phyloP scores from a whole-genome alignment of 805 yeast species.

The Saccharomycopsis capsularis region DNA sequence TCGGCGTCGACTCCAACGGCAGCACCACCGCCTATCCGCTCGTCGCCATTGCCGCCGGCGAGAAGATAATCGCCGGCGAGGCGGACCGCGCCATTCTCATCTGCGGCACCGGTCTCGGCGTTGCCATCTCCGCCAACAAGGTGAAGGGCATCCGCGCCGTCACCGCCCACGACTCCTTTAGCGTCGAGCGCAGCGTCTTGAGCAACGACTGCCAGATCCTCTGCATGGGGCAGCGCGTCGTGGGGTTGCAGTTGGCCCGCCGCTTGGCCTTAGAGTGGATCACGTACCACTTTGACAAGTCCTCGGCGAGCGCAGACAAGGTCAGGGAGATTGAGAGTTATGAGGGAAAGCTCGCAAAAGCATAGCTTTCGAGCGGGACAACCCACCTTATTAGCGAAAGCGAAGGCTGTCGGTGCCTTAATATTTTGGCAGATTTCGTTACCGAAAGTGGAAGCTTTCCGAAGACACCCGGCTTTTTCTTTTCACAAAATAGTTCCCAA shows the following conservation, averaged over 20 bases:
- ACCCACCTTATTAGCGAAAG: too few species aligned
- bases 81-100: conserved; percentile 40
- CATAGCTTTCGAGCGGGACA: too few species aligned
- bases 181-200: conserved; percentile 39
- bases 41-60: conserved; percentile 39
- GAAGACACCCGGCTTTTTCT: too few species aligned
- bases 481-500: too few species aligned
- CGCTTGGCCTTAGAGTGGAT: conserved; percentile 40
- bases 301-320: conserved; percentile 37
- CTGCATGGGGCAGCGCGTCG: conserved; percentile 43
- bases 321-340: conserved; percentile 31
- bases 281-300: conserved; percentile 34
- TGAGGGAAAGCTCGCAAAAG: too few species aligned
- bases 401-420: too few species aligned
- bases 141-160: conserved; percentile 42
- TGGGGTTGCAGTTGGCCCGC: conserved; percentile 38
- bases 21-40: conserved; percentile 37
- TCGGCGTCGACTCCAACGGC: conserved; percentile 32
- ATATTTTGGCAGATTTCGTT: too few species aligned
- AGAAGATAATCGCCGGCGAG: conserved; percentile 33
- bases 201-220: conserved; percentile 39
- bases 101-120: conserved; percentile 45
- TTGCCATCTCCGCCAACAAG: conserved; percentile 42
- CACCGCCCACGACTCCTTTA: conserved; percentile 42
- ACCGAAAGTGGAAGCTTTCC: too few species aligned